phyloP scores from a whole-genome alignment of 768 basidiomycete genomes.

The Pholiota molesta region DNA sequence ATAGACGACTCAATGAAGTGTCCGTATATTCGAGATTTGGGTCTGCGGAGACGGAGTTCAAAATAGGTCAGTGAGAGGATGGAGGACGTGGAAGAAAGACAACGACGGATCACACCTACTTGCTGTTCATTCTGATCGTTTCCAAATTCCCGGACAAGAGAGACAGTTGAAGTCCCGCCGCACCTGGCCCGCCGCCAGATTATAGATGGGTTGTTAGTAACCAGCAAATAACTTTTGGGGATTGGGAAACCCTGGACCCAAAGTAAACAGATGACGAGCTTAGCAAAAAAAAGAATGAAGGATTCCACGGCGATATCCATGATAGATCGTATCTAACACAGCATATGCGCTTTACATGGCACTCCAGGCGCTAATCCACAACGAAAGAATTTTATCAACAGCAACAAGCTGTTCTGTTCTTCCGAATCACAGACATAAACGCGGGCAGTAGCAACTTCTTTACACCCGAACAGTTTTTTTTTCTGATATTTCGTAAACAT shows the following conservation, averaged over 20 bases:
- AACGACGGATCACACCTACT: background rate
- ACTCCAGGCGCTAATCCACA: background rate
- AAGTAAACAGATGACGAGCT: background rate
- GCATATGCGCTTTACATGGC: background rate
- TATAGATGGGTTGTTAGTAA: background rate
- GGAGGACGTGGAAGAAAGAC: background rate
- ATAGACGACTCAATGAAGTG: background rate
- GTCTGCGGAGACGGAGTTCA: background rate
- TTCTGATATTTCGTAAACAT: background rate
- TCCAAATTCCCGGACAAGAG: background rate
- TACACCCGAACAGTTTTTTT: background rate
- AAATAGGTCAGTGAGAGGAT: constrained; percentile 6
- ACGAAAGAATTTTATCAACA: background rate
- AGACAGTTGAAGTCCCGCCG: background rate
- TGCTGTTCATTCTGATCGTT: constrained; percentile 1
- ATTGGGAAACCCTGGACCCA: constrained; percentile 1
- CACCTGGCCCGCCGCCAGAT: background rate
- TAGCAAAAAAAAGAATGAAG: background rate
- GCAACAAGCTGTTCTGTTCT: background rate
- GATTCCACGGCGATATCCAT: background rate
- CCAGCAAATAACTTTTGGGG: background rate
- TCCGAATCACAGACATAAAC: background rate
- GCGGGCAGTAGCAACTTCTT: background rate
- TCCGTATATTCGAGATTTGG: constrained; percentile 2
- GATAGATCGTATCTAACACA: background rate